Evolutionary conservation across 345 rosid genomes (phyloP).

Genomic region (Moringa oleifera): DNA sequence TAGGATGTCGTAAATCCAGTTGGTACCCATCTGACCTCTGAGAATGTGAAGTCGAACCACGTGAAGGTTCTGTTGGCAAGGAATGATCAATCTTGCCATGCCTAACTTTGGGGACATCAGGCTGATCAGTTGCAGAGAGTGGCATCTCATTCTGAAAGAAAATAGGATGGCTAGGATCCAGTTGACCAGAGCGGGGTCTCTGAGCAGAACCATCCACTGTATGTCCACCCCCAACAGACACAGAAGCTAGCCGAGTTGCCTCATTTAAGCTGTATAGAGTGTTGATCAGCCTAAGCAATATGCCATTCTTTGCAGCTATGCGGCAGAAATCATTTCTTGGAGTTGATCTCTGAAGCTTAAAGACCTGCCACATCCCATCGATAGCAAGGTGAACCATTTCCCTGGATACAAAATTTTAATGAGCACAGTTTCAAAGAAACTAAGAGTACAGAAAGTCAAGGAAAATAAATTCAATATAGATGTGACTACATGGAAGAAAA

Average conservation of each 20-base stretch:
- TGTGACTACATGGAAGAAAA: background rate
- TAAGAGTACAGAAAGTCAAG: slow-evolving; percentile 2
- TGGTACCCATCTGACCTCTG: slow-evolving; percentile 66
- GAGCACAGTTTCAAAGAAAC: slow-evolving; percentile 18
- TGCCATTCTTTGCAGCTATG: slow-evolving; percentile 93
- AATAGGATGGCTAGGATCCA: slow-evolving; percentile 58
- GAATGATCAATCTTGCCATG: slow-evolving; percentile 50
- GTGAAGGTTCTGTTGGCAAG: slow-evolving; percentile 54
- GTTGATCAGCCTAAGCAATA: slow-evolving; percentile 77
- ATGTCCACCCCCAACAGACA: slow-evolving; percentile 58
- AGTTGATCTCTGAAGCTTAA: slow-evolving; percentile 91
- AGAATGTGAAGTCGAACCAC: slow-evolving; percentile 63
- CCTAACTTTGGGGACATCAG: slow-evolving; percentile 51
- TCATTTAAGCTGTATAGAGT: slow-evolving; percentile 96
- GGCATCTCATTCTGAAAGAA: slow-evolving; percentile 56
- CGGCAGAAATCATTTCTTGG: slow-evolving; percentile 93
- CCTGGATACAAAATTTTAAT: slow-evolving; percentile 51
- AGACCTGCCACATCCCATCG: slow-evolving; percentile 99
- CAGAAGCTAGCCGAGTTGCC: slow-evolving; percentile 76
- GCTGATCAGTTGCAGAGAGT: slow-evolving; percentile 47
- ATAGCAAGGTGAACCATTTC: slow-evolving; percentile 99
- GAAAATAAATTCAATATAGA: slow-evolving; percentile 2
- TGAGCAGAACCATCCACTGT: slow-evolving; percentile 54
- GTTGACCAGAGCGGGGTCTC: slow-evolving; percentile 67
- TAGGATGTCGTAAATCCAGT: slow-evolving; percentile 38